A percentile compares a stretch with the other conserved stretches of the same genome.
phyloP scores from a whole-genome alignment of 1,284 basidiomycete species.

The Pseudozyma thailandica region DNA sequence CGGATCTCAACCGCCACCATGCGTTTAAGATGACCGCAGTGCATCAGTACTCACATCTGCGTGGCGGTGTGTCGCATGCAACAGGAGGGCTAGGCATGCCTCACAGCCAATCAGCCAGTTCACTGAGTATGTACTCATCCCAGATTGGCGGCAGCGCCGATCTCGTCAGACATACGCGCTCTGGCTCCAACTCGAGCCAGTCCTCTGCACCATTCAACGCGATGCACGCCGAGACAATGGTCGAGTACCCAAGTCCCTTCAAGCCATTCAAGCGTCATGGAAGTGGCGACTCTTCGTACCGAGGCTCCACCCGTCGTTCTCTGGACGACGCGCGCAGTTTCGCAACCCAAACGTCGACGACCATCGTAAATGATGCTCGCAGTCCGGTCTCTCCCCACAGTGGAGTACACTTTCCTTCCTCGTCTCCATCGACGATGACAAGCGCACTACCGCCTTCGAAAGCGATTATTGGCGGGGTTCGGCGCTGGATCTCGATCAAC shows the following conservation, averaged over 20 bases:
- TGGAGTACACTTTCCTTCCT: constrained; percentile 10
- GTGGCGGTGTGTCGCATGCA: constrained; percentile 19
- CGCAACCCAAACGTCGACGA: constrained; percentile 20
- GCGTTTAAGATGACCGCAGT: constrained; percentile 68
- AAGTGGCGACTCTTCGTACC: constrained; percentile 18
- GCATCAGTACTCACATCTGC: constrained; percentile 48
- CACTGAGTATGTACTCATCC: constrained; percentile 38
- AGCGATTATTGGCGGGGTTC: constrained; percentile 57
- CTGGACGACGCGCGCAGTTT: constrained; percentile 28
- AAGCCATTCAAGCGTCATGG: constrained; percentile 28
- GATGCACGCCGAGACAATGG: constrained; percentile 24
- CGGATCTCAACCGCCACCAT: constrained; percentile 65
- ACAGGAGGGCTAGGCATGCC: constrained; percentile 32
- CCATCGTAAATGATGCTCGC: constrained; percentile 19
- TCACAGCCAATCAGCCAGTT: constrained; percentile 28
- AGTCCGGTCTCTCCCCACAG: constrained; percentile 27
- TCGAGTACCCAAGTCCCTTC: constrained; percentile 47
- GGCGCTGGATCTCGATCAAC: constrained; percentile 60
- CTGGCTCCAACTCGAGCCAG: constrained; percentile 30
- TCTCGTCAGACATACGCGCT: constrained; percentile 25
- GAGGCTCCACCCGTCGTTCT: constrained; percentile 18
- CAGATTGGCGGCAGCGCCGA: constrained; percentile 33
- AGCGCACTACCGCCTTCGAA: constrained; percentile 31
- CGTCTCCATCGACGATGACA: constrained; percentile 8
- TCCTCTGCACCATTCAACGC: constrained; percentile 21